Evolutionary conservation across 257 asterid species (phyloP).

Genomic region (Fraxinus pennsylvanica): DNA sequence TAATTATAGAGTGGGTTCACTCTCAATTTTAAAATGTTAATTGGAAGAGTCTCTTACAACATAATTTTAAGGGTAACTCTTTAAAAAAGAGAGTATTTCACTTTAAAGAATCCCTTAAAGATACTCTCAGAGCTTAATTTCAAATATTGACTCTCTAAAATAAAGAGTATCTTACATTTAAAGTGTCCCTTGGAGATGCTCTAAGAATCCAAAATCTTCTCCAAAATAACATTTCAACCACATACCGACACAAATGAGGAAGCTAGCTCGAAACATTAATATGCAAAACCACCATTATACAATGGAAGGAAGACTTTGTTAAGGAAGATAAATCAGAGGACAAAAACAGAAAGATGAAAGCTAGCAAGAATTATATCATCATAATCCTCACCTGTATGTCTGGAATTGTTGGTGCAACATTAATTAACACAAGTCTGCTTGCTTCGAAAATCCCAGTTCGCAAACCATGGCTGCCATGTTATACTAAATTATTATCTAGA

Average conservation of each 20-base stretch:
- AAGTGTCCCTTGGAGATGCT: no score
- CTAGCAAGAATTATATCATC: constrained; percentile 1
- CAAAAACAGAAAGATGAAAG: neutral
- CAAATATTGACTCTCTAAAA: no score
- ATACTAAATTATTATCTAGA: constrained; percentile 13
- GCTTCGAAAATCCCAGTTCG: constrained; percentile 97
- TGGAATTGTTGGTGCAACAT: constrained; percentile 89
- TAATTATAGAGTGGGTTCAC: no score
- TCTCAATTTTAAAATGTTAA: no score
- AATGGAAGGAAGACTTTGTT: neutral
- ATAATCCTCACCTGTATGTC: constrained; percentile 73
- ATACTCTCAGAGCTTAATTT: no score
- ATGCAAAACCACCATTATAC: neutral
- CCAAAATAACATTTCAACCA: neutral
- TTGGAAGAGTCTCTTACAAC: no score
- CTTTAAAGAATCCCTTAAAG: no score
- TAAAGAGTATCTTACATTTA: no score
- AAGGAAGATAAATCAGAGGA: neutral
- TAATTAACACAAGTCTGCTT: constrained; percentile 83
- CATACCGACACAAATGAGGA: neutral
- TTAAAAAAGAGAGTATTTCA: no score
- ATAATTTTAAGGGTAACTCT: no score
- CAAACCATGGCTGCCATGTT: constrained; percentile 81
- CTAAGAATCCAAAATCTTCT: neutral
- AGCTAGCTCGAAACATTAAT: neutral